Evolutionary conservation across 2,329 filamentous ascomycete species (phyloP), one percentile per base, ranked within the genome.

Genomic region (Sporothrix protearum): DNA sequence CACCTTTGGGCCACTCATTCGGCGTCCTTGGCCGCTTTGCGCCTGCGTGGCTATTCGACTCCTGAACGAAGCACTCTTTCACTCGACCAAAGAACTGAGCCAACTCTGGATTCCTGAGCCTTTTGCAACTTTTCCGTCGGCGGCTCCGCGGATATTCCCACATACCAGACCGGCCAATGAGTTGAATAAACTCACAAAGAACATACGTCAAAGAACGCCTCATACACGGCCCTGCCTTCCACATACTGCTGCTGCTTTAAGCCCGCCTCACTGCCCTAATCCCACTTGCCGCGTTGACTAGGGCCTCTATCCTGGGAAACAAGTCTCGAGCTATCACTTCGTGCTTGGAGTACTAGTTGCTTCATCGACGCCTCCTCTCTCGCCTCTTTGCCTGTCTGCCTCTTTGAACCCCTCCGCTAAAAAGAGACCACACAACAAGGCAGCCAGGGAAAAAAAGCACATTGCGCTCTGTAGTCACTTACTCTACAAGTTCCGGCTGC

Each of bases 241-340:
- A 19, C 61, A 22, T 47, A 53, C 49, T 14, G 49, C 7, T 64
- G 22, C 14, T 36, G 28, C 45, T 36, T 16, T 51, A 45, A n/a
- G 10, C n/a, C 47, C 53, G 64, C 49, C 49, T 68, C n/a, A n/a
- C 16, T 55, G 33, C 30, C 64, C 66, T 42, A 49, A 55, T 53
- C 33, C 66, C 49, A n/a, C 33, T 57, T 55, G 64, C 64, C 64
- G 64, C 66, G 30, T 55, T 55, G 25, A 36, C 49, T 55, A 39
- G 45, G 45, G 53, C 64, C 64, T 68, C 45, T 16, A 51, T 49
- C 47, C 47, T 68, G 28, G 47, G 30, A 53, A 30, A n/a, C n/a
- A 28, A 68, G 33, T 68, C 47, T 69, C 59, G 68, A 69, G 68
- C 68, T 69, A n/a, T n/a, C n/a, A 57, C 67, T 55, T 53, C 42